Evolutionary conservation across 2,329 filamentous ascomycete genomes (phyloP).

Genomic region (Aureobasidium sp.): DNA sequence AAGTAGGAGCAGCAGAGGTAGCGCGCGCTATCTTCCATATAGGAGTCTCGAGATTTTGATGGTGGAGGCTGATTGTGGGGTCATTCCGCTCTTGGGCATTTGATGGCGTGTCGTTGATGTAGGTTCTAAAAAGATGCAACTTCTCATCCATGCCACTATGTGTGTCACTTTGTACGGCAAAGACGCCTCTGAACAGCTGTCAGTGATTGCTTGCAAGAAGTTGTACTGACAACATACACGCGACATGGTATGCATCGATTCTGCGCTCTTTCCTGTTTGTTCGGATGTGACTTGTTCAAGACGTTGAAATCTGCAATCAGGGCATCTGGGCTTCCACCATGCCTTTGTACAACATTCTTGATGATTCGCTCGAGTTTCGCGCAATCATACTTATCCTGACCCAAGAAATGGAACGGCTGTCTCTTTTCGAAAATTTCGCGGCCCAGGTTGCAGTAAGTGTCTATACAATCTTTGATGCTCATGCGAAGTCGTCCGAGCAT

Average conservation of each 20-base stretch:
- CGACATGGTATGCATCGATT: background rate
- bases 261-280: background rate
- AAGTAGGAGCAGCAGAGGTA: conserved; percentile 28
- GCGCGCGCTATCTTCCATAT: conserved; percentile 27
- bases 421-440: conserved; percentile 8
- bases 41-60: background rate
- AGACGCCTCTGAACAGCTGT: background rate
- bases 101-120: background rate
- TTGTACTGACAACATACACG: background rate
- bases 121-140: conserved; percentile 8
- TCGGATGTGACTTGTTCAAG: background rate
- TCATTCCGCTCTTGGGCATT: background rate
- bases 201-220: background rate
- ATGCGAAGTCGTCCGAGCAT: conserved; percentile 21
- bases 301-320: background rate
- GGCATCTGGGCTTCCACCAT: background rate
- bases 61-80: background rate
- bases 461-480: conserved; percentile 18
- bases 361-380: background rate
- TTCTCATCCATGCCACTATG: background rate
- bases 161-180: background rate
- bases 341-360: background rate
- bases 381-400: conserved; percentile 2
- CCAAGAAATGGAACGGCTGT: background rate
- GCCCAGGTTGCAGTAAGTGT: conserved; percentile 12